Evolutionary conservation across 345 rosid species (phyloP), one percentile per base, ranked within the genome.

Genomic region (Eucalyptus shirleyi): DNA sequence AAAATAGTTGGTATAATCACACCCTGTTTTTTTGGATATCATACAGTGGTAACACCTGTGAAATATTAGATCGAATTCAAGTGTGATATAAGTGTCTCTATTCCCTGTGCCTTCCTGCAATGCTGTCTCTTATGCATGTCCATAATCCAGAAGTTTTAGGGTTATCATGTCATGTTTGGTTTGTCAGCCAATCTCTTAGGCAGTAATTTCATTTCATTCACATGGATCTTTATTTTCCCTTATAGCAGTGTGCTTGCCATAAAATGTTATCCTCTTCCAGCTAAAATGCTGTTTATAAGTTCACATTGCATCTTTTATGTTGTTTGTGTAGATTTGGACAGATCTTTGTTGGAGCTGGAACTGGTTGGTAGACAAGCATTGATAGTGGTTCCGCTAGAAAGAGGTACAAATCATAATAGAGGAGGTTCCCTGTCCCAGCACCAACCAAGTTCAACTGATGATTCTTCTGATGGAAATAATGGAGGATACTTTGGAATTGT

Each of bases 361-460:
- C 92, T 97, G 91, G 92, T 92, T 56, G 94, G 92, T 88, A 96
- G 99, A 93, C 99, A 97, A 93, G 97, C 99, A 89, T 91, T 97
- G 92, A 90, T 97, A 60, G 97, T 96, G 90, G 98, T 97, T 88
- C 96, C 94, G 5, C 97, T 50, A 88, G 93, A 88, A 89, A 91
- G 91, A 89, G 91, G 92, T 86, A 86, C 92, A 26, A 91, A 91
- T 88, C 87, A 91, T 89, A 89, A 89, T 55, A 89, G 93, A 91
- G 95, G 91, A 91, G 91, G 87, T 86, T 90, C 95, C 62, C 69
- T 89, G 72, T 89, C 94, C 19, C 91, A 93, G 89, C 88, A 88
- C 87, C 90, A 60, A 86, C 87, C 88, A 45, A 87, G 49, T 91
- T 81, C 90, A 34, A 30, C 92, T 88, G 87, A 88, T 88, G 92